A percentile compares a stretch with the other conserved stretches of the same genome.
Conservation (phyloP, 1,139 yeast genomes). For the Suhomyces kunorum region DNA sequence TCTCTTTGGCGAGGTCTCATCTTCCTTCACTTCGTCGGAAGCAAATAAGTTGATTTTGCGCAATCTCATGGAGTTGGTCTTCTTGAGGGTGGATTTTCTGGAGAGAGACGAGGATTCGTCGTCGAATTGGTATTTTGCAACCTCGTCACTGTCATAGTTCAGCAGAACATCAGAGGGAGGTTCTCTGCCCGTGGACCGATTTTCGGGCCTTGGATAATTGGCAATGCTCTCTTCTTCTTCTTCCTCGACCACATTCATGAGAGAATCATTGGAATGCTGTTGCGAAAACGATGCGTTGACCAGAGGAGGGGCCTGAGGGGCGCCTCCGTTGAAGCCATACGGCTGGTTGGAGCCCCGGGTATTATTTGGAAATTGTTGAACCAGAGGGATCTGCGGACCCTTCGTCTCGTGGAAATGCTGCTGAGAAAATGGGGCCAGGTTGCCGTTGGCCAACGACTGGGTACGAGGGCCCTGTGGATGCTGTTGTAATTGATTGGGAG, state of each 20-base stretch:
- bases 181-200: background rate
- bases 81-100: constrained; percentile 16
- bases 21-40: constrained; percentile 5
- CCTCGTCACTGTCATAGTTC: constrained; percentile 16
- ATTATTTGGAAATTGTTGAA: constrained; percentile 10
- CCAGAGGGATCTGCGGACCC: constrained; percentile 13
- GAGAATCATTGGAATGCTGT: constrained; percentile 37
- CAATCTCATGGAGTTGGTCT: constrained; percentile 46
- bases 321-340: background rate
- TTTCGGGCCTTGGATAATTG: constrained; percentile 3
- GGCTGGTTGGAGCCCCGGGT: constrained; percentile 3
- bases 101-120: constrained; percentile 31
- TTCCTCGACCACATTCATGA: constrained; percentile 46
- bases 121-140: constrained; percentile 26
- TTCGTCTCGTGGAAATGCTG: constrained; percentile 6
- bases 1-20: constrained; percentile 1
- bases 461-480: constrained; percentile 16
- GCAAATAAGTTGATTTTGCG: constrained; percentile 44
- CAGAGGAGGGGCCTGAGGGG: constrained; percentile 1
- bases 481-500: constrained; percentile 1
- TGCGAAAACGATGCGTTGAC: constrained; percentile 9
- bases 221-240: constrained; percentile 32
- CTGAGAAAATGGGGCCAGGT: constrained; percentile 1
- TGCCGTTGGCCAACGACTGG: constrained; percentile 25
- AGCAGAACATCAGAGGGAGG: background rate